Evolutionary conservation across 2,329 filamentous ascomycete genomes (phyloP), one percentile per base, ranked within the genome.

Genomic region (Neocucurbitaria cava): DNA sequence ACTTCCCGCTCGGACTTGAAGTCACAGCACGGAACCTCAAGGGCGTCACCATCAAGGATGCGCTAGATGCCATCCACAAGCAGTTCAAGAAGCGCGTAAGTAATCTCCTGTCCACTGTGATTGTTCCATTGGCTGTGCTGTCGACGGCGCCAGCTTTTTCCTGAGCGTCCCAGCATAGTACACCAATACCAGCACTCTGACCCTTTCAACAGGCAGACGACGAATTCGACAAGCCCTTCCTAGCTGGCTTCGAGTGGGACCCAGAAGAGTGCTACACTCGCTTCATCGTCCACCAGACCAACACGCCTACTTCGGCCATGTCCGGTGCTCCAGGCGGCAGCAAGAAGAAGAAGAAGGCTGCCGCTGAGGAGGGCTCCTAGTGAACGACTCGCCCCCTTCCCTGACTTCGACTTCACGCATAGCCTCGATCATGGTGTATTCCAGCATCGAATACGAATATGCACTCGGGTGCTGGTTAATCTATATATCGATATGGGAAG

Each of bases 21-120:
- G 90, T 97, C 64, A 91, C 89, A 28, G 94, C 92, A 73, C 87
- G 94, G 72, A 98, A 97, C 79, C 81, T 93, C 69, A 94, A 93
- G 78, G 94, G 94, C 52, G 92, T 98, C 65, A 98, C 94, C 52
- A 94, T 98, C 83, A 97, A 97, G 83, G 94, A 98, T 78, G 92
- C 92, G 54, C 76, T 96, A 76, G 93, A 97, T 77, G 94, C 92
- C 70, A 97, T 98, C 79, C 84, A 96, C 84, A 97, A 96, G 83
- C 86, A 90, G 68, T 96, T 91, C 84, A 96, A 96, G 86, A 97
- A 97, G 87, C 89, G 93, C 86, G 94, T 93, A 79, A 68, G 87
- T 77, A 40, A 30, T 35, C 33, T 40, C 48, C 21, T 49, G 45
- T 24, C 47, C 20, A n/a, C 24, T 23, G 30, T 31, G 7, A 33